These are phyloP conservation scores for Hypericum androsaemum DNA, from an alignment of 345 rosid species.

Conservation along the genomic window DNA sequence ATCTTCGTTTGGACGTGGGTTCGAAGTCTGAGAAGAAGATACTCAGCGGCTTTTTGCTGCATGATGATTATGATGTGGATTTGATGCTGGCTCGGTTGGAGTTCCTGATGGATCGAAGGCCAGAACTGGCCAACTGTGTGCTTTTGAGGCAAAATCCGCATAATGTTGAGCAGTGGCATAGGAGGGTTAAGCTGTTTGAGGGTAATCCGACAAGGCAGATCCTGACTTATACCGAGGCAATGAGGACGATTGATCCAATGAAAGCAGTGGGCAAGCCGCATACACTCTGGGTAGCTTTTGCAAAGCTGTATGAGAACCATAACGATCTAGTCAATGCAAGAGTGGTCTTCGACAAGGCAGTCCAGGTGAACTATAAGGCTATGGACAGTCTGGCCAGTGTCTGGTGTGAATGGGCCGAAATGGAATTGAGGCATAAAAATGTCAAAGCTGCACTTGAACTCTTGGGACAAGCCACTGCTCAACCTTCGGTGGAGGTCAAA, in stretches of 20 bases:
- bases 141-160: conserved; percentile 94
- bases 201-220: conserved; percentile 87
- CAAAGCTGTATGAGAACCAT: conserved; percentile 79
- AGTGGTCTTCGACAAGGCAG: conserved; percentile 94
- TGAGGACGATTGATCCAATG: conserved; percentile 89
- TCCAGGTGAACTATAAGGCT: conserved; percentile 79
- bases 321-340: conserved; percentile 73
- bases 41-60: conserved; percentile 73
- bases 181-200: conserved; percentile 84
- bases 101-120: conserved; percentile 69
- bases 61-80: conserved; percentile 79
- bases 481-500: conserved; percentile 91
- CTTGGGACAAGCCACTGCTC: conserved; percentile 93
- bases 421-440: conserved; percentile 83
- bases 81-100: conserved; percentile 77
- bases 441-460: conserved; percentile 79
- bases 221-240: conserved; percentile 87
- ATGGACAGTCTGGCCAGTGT: conserved; percentile 89
- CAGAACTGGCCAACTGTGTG: conserved; percentile 85
- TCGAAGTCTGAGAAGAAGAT: conserved; percentile 70
- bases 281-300: conserved; percentile 87
- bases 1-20: conserved; percentile 50
- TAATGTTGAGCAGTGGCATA: conserved; percentile 97
- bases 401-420: conserved; percentile 99
- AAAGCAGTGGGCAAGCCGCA: conserved; percentile 98